Conservation (phyloP, 116 monocot species). For the Papilionanthe hybrid region DNA sequence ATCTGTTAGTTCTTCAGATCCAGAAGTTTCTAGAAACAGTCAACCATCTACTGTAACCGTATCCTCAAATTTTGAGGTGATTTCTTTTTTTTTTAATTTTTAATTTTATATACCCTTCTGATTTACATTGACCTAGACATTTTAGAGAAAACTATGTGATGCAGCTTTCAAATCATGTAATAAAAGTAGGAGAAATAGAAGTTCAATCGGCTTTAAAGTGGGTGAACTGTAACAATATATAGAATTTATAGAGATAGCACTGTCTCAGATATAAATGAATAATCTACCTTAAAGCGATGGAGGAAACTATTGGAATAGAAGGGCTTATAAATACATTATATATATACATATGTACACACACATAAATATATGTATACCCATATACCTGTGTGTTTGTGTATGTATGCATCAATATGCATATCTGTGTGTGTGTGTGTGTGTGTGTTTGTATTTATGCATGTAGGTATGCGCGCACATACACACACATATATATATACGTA, state of each 20-base stretch:
- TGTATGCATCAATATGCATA: too few relatives aligned
- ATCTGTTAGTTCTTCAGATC: constrained; percentile 29
- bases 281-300: not conserved
- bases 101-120: not conserved
- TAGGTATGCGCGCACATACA: too few relatives aligned
- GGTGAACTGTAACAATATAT: not conserved
- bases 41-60: constrained; percentile 48
- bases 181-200: not conserved
- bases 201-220: not conserved
- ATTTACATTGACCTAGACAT: not conserved
- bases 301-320: not conserved
- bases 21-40: constrained; percentile 48
- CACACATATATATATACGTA: too few relatives aligned
- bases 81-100: not conserved
- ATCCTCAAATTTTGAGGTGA: constrained; percentile 95
- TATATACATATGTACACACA: too few relatives aligned
- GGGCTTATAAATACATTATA: too few relatives aligned
- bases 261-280: not conserved
- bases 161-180: not conserved
- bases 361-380: too few relatives aligned
- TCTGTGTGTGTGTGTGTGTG: too few relatives aligned
- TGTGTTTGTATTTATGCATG: too few relatives aligned
- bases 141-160: not conserved
- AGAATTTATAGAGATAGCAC: not conserved
- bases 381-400: too few relatives aligned